These are phyloP conservation scores for Scutellaria galericulata DNA, from an alignment of 257 asterid genomes.

Conservation along the genomic window DNA sequence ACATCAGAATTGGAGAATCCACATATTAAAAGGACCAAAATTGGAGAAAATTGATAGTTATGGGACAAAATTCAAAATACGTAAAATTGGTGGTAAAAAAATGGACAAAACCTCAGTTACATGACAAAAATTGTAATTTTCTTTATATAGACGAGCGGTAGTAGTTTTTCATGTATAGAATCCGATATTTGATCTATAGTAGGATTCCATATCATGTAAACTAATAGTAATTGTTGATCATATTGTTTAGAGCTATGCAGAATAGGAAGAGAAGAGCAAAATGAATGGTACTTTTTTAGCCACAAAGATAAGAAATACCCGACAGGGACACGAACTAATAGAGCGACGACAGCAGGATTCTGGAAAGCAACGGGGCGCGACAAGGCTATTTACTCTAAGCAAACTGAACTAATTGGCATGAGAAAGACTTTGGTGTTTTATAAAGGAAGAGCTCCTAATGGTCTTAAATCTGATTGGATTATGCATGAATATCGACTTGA, in stretches of 20 bases:
- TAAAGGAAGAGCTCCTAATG: slow-evolving; percentile 85
- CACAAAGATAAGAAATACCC: slow-evolving; percentile 88
- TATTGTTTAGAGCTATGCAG: slow-evolving; percentile 62
- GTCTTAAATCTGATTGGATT: slow-evolving; percentile 84
- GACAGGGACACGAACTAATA: slow-evolving; percentile 75
- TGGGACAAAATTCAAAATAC: too few species aligned
- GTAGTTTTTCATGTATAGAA: too few species aligned
- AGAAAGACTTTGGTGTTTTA: slow-evolving; percentile 79
- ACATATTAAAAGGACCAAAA: too few species aligned
- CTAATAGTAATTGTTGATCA: neutral
- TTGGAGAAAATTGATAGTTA: too few species aligned
- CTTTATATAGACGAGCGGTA: too few species aligned
- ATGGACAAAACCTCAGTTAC: too few species aligned
- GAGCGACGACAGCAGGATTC: slow-evolving; percentile 81
- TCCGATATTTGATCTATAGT: too few species aligned
- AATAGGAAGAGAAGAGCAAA: slow-evolving; percentile 73
- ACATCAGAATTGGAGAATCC: too few species aligned
- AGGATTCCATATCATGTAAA: too few species aligned
- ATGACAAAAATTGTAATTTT: too few species aligned
- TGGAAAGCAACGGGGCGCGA: slow-evolving; percentile 96
- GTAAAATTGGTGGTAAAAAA: too few species aligned
- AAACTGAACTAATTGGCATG: slow-evolving; percentile 69
- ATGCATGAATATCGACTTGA: slow-evolving; percentile 88
- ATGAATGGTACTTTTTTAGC: slow-evolving; percentile 84
- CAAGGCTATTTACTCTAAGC: slow-evolving; percentile 73